Conservation (phyloP, 345 rosid genomes). For the Euphorbia peplus region DNA sequence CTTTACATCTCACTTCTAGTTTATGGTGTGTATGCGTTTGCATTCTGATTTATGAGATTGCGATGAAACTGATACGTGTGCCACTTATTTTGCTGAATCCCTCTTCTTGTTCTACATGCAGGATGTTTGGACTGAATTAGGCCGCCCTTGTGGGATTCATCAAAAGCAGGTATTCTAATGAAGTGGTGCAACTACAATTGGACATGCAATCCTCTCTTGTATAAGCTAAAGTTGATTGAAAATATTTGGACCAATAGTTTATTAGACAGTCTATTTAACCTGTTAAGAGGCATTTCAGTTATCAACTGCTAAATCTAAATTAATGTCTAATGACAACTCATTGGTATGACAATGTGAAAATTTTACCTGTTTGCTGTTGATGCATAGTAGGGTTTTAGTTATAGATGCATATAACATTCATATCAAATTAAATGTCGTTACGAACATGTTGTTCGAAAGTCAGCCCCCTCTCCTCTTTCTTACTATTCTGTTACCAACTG, state of each 20-base stretch:
- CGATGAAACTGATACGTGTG: background rate
- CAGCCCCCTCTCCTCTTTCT: background rate
- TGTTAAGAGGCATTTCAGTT: background rate
- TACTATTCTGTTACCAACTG: background rate
- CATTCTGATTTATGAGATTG: background rate
- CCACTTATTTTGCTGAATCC: background rate
- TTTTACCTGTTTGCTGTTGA: background rate
- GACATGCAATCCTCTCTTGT: slow-evolving; percentile 9
- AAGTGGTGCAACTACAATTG: background rate
- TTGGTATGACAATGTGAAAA: background rate
- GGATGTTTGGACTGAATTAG: slow-evolving; percentile 98
- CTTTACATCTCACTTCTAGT: background rate
- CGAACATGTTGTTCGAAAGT: background rate
- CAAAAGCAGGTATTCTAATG: slow-evolving; percentile 99
- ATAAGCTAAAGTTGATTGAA: background rate
- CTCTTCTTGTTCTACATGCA: slow-evolving; percentile 35
- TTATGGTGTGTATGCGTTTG: background rate
- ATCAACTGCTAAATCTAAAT: background rate
- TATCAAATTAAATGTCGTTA: background rate
- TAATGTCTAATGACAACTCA: background rate
- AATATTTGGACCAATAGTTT: background rate
- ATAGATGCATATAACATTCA: background rate
- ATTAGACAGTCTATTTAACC: background rate
- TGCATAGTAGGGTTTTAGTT: background rate
- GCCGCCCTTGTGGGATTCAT: slow-evolving; percentile 96